Evolutionary conservation across 192 early-diverging fungal species (phyloP), one percentile per base, ranked within the genome.

Genomic region (Thoreauomyces humboldtii): DNA sequence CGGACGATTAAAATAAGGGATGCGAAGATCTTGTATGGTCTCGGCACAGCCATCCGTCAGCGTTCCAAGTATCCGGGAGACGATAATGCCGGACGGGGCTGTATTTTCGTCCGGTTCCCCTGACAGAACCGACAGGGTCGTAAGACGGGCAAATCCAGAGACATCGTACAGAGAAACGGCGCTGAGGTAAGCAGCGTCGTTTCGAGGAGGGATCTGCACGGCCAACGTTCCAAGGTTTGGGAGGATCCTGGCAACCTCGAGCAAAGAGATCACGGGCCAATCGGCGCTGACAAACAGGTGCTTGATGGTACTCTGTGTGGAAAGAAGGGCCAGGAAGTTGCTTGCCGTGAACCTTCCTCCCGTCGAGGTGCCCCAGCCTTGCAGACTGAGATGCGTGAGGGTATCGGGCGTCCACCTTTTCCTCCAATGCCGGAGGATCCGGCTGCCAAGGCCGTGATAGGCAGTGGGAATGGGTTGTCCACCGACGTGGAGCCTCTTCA

Each of bases 381-480:
- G 50, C 5, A 52, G 24, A 17, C 50, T 52, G 27, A 52, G 27
- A 52, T 52, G 50, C 21, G 50, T 52, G 2, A 52, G 50, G 7
- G 5, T 52, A 17, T 29, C 50, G 2, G 4, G 4, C 15, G 2
- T 6, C 50, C 50, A 52, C 27, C 32, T 2, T 24, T 52, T 52
- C 6, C 27, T 29, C 50, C 50, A 52, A 15, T 52, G 24, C 32
- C 32, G 25, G 7, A 52, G 24, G 7, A 29, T 29, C 50, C 27
- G 2, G 29, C 50, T 52, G 5, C 4, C 50, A 2, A 52, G 27
- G 21, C 50, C 50, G 17, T 52, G 27, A 28, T 6, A 52, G 32
- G 32, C 27, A 6, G 25, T 4, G 7, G 50, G 7, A 4, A 29
- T 6, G 2, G 4, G 7, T 31, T 4, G 2, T 22, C 50, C 50